A percentile compares a stretch with the other conserved stretches of the same genome.
These are phyloP conservation scores for Butyriboletus loyo DNA, from an alignment of 768 basidiomycete species.

Conservation along the genomic window DNA sequence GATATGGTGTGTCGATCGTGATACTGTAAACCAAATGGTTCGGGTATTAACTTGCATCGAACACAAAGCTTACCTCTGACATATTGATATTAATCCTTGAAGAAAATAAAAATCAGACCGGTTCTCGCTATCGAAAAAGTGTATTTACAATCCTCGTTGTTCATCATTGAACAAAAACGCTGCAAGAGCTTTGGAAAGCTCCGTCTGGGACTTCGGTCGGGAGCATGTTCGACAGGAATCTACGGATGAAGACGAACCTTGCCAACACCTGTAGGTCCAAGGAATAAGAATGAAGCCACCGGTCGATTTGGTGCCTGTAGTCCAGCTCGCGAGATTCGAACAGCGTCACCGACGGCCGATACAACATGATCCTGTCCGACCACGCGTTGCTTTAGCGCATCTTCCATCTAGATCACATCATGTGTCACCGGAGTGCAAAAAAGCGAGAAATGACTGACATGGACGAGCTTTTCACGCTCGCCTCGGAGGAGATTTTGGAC, in stretches of 20 bases:
- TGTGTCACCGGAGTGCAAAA: not conserved
- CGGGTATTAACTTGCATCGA: not conserved
- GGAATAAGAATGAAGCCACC: slow-evolving; percentile 89
- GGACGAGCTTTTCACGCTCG: slow-evolving; percentile 84
- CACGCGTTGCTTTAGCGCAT: slow-evolving; percentile 64
- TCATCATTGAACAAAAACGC: slow-evolving; percentile 90
- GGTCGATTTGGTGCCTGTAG: slow-evolving; percentile 86
- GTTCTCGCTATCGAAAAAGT: not conserved
- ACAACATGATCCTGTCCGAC: slow-evolving; percentile 94
- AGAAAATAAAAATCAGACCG: not conserved
- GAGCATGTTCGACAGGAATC: not conserved
- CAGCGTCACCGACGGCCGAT: slow-evolving; percentile 80
- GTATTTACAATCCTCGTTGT: slow-evolving; percentile 71
- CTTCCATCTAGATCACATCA: slow-evolving; percentile 71
- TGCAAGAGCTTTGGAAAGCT: slow-evolving; percentile 85
- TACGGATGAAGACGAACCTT: slow-evolving; percentile 44
- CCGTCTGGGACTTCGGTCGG: slow-evolving; percentile 47
- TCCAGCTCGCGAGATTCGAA: slow-evolving; percentile 89
- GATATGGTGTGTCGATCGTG: slow-evolving; percentile 92
- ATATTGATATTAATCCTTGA: slow-evolving; percentile 86
- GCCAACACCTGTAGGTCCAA: slow-evolving; percentile 86
- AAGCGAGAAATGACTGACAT: slow-evolving; percentile 48
- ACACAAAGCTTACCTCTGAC: slow-evolving; percentile 57
- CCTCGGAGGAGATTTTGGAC: slow-evolving; percentile 86
- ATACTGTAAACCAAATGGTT: slow-evolving; percentile 45